These are phyloP conservation scores for Alloascoidea hylecoeti DNA, from an alignment of 805 yeast species.

Conservation along the genomic window DNA sequence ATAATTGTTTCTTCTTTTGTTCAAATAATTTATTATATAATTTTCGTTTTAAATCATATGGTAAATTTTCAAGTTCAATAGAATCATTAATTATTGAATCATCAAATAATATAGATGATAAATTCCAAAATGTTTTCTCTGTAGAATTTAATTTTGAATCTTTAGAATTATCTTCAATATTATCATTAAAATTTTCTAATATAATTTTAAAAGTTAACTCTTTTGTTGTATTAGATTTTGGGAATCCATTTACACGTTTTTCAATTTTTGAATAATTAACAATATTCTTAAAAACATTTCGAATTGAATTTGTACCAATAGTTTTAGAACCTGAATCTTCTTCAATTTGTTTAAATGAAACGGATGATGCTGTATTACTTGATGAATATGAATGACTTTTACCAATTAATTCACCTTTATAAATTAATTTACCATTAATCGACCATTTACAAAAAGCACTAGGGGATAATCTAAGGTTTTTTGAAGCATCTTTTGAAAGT, in stretches of 20 bases:
- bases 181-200: conserved; percentile 4
- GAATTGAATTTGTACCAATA: background rate
- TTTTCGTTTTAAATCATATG: conserved; percentile 7
- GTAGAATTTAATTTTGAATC: conserved; percentile 8
- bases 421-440: conserved; percentile 3
- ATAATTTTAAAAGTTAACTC: conserved; percentile 17
- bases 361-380: background rate
- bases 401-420: conserved; percentile 6
- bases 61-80: conserved; percentile 11
- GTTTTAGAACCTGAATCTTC: background rate
- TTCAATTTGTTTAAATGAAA: background rate
- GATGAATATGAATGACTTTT: conserved; percentile 2
- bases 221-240: conserved; percentile 19
- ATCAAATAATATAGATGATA: conserved; percentile 54
- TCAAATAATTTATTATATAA: conserved; percentile 11
- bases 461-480: conserved; percentile 1
- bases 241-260: conserved; percentile 21
- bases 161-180: conserved; percentile 8
- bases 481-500: background rate
- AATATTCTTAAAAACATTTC: background rate
- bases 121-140: conserved; percentile 28
- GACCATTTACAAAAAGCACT: conserved; percentile 6
- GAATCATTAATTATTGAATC: conserved; percentile 12
- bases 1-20: conserved; percentile 23
- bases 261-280: background rate